Conservation (phyloP, 176 grass and related monocot genomes). For the Poa pratensis region DNA sequence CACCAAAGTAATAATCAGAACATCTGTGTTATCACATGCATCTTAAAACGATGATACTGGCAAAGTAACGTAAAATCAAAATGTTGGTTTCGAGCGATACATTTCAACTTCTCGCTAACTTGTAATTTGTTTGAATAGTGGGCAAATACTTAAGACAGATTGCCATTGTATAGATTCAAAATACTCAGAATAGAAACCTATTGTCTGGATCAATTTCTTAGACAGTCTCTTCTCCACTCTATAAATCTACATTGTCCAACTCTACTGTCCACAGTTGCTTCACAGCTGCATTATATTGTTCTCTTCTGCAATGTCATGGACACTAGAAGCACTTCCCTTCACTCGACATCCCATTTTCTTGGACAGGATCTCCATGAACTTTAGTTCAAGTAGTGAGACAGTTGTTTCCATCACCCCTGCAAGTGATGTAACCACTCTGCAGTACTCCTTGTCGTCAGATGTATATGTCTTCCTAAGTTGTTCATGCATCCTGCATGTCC, state of each 20-base stretch:
- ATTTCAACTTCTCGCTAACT: not conserved
- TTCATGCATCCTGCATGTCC: not conserved
- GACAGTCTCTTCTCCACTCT: conserved; percentile 14
- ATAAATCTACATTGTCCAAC: conserved; percentile 14
- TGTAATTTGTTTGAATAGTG: not conserved
- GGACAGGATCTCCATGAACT: conserved; percentile 7
- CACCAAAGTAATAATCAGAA: too few relatives aligned
- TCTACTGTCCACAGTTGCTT: not conserved
- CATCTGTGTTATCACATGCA: too few relatives aligned
- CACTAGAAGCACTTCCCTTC: conserved; percentile 35
- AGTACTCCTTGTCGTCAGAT: not conserved
- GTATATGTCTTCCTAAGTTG: not conserved
- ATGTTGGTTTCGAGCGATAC: not conserved
- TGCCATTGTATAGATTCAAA: not conserved
- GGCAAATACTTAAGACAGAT: not conserved
- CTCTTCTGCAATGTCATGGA: conserved; percentile 17
- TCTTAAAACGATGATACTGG: not conserved
- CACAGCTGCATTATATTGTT: not conserved
- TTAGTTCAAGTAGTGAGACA: conserved; percentile 37
- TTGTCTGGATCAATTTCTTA: conserved; percentile 32
- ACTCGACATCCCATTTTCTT: conserved; percentile 27
- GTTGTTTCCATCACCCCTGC: conserved; percentile 35
- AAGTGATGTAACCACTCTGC: conserved; percentile 12
- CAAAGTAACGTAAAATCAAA: not conserved
- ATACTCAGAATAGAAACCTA: not conserved